Conservation (phyloP, 2,329 filamentous ascomycete genomes). For the Pseudopithomyces chartarum region DNA sequence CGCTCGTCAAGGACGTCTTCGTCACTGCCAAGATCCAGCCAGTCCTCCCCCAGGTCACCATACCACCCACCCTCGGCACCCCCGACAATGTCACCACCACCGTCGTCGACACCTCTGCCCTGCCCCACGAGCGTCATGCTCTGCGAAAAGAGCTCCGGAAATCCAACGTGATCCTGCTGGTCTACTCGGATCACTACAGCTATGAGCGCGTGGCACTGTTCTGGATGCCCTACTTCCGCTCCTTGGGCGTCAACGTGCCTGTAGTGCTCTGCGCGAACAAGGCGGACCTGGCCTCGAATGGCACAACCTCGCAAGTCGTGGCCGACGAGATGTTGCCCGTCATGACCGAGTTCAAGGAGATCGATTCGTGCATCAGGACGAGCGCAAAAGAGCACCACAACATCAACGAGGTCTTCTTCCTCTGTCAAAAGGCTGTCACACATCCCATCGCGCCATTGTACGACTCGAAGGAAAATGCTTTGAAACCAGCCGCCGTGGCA, state of each 20-base stretch:
- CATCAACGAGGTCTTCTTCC: constrained; percentile 92
- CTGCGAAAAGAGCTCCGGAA: constrained; percentile 94
- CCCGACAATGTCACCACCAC: constrained; percentile 97
- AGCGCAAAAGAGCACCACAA: constrained; percentile 92
- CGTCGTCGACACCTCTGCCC: constrained; percentile 94
- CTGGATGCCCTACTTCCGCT: constrained; percentile 98
- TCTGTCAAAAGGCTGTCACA: constrained; percentile 97
- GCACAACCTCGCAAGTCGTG: constrained; percentile 79
- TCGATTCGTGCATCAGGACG: constrained; percentile 95
- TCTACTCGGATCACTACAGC: constrained; percentile 98
- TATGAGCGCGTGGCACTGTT: constrained; percentile 96
- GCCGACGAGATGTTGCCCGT: constrained; percentile 98
- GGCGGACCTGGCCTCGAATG: constrained; percentile 79
- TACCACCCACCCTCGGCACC: constrained; percentile 89
- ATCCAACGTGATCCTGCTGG: constrained; percentile 93
- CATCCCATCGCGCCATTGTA: constrained; percentile 96
- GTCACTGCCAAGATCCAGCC: constrained; percentile 94
- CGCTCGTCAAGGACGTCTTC: constrained; percentile 95
- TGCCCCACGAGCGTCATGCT: constrained; percentile 88
- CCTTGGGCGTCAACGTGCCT: constrained; percentile 96
- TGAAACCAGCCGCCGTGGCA: constrained; percentile 88
- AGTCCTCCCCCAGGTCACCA: constrained; percentile 91
- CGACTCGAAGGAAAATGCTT: constrained; percentile 84
- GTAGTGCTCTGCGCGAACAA: constrained; percentile 98
- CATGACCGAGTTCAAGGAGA: constrained; percentile 98